phyloP scores from a whole-genome alignment of 1,284 basidiomycete species.

The Apiotrichum gamsii region DNA sequence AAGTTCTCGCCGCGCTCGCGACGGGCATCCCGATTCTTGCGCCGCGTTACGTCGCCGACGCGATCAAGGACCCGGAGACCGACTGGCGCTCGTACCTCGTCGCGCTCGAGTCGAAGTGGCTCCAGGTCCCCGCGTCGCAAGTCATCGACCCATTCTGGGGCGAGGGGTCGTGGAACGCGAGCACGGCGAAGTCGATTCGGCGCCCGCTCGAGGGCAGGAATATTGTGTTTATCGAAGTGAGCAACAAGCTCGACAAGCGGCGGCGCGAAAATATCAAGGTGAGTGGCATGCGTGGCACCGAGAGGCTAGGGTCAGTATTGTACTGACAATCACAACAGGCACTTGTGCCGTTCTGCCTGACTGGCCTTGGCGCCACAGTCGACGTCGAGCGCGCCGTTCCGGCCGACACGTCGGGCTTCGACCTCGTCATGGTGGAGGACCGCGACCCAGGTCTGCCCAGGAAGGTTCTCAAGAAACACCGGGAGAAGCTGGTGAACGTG shows the following conservation, averaged over 20 bases:
- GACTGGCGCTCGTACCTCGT: slow-evolving; percentile 64
- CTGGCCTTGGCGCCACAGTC: slow-evolving; percentile 61
- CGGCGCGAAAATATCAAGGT: slow-evolving; percentile 18
- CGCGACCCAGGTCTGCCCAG: slow-evolving; percentile 45
- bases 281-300: slow-evolving; percentile 8
- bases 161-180: slow-evolving; percentile 47
- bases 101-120: slow-evolving; percentile 55
- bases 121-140: slow-evolving; percentile 59
- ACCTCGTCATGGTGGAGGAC: slow-evolving; percentile 64
- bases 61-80: slow-evolving; percentile 45
- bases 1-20: slow-evolving; percentile 72
- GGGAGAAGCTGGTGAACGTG: slow-evolving; percentile 30
- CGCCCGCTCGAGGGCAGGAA: slow-evolving; percentile 26
- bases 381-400: slow-evolving; percentile 45
- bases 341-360: slow-evolving; percentile 65
- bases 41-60: slow-evolving; percentile 56
- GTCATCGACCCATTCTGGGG: slow-evolving; percentile 67
- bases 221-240: slow-evolving; percentile 26
- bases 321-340: too few species aligned
- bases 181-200: slow-evolving; percentile 50
- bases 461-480: slow-evolving; percentile 12
- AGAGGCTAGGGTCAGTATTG: too few species aligned
- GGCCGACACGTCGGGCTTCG: slow-evolving; percentile 48
- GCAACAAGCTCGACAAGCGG: slow-evolving; percentile 6
- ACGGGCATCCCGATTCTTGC: slow-evolving; percentile 78